phyloP scores from a whole-genome alignment of 208 protist species.

The Wallacemonas collosoma region DNA sequence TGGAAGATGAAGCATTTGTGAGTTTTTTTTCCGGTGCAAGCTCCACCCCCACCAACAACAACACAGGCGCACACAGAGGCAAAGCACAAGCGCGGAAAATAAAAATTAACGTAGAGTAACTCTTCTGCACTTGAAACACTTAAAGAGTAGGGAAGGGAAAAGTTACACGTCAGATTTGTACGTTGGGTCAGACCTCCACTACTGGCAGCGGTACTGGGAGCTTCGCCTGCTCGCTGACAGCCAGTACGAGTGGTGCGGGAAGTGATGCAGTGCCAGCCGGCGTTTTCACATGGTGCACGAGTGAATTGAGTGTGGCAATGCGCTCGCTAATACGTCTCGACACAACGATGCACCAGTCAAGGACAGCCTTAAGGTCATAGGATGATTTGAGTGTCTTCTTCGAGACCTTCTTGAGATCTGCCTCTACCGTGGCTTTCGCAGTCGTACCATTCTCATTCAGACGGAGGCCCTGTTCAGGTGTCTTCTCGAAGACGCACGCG shows the following conservation, averaged over 20 bases:
- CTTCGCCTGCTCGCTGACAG: constrained; percentile 22
- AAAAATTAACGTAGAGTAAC: no score
- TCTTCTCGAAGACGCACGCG: constrained; percentile 40
- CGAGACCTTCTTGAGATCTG: constrained; percentile 19
- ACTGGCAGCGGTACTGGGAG: constrained; percentile 27
- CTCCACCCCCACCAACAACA: no score
- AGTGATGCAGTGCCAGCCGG: constrained; percentile 22
- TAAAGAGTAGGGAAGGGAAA: no score
- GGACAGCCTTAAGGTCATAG: constrained; percentile 36
- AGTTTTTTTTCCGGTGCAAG: no score
- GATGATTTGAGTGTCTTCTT: constrained; percentile 44
- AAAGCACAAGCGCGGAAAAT: no score
- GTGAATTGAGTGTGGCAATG: constrained; percentile 53
- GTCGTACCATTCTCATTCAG: constrained; percentile 30
- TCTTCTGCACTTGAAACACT: no score
- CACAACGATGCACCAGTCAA: constrained; percentile 31
- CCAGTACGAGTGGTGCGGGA: constrained; percentile 31
- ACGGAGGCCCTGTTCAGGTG: constrained; percentile 39
- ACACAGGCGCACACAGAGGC: no score
- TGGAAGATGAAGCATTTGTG: no score
- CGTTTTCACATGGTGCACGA: constrained; percentile 56
- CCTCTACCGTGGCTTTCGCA: constrained; percentile 10
- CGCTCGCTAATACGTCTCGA: constrained; percentile 46
- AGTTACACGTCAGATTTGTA: no score
- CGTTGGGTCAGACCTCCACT: constrained; percentile 2